Evolutionary conservation across 352 stramenopile genomes (phyloP).

Genomic region (Phytophthora quininea): DNA sequence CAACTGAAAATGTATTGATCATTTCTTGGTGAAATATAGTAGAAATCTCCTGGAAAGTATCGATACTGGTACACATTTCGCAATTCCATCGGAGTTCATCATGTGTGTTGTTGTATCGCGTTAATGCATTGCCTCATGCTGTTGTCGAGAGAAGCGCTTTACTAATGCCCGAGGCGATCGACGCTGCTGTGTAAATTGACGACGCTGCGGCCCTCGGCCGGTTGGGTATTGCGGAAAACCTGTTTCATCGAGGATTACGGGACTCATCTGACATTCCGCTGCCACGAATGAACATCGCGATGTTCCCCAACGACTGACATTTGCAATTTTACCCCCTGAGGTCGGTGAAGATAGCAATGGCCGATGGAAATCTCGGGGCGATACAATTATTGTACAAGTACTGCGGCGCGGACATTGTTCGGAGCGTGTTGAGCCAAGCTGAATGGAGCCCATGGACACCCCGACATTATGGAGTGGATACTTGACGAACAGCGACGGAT

Average conservation of each 20-base stretch:
- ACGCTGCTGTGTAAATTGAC: neutral
- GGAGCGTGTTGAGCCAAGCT: neutral
- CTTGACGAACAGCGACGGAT: too few relatives aligned
- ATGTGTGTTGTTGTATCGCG: neutral
- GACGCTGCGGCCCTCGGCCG: neutral
- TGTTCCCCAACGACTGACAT: neutral
- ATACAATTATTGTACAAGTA: neutral
- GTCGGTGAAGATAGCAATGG: neutral
- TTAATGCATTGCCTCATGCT: neutral
- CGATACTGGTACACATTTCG: too few relatives aligned
- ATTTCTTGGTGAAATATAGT: too few relatives aligned
- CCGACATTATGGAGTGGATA: neutral
- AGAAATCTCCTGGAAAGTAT: too few relatives aligned
- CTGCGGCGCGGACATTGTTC: neutral
- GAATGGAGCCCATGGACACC: neutral
- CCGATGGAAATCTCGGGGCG: neutral
- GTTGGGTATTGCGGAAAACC: neutral
- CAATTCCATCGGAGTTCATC: neutral
- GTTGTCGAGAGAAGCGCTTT: neutral
- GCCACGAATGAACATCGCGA: neutral
- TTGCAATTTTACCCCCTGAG: neutral
- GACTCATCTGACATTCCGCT: neutral
- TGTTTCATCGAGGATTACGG: neutral
- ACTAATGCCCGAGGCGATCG: neutral
- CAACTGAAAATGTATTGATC: too few relatives aligned